Conservation (phyloP, 306 rosid genomes). For the Trifolium dubium region DNA sequence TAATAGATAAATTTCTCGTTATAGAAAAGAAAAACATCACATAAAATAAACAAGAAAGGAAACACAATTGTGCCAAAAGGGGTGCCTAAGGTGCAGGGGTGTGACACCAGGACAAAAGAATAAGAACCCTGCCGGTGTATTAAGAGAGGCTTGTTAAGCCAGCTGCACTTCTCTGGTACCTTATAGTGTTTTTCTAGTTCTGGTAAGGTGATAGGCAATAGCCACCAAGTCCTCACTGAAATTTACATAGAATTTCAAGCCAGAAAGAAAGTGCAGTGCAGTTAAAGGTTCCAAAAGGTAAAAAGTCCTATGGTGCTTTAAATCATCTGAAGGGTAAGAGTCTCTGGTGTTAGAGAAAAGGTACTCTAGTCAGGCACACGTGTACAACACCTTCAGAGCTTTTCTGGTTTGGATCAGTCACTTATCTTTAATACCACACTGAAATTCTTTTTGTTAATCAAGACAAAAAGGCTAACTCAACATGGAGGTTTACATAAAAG, state of each 20-base stretch:
- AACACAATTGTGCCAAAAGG: too few species aligned
- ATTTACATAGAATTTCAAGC: slow-evolving; percentile 31
- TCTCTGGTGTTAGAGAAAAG: slow-evolving; percentile 9
- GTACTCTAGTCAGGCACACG: neutral
- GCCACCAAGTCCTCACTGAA: neutral
- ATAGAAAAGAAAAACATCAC: too few species aligned
- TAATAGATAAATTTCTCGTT: too few species aligned
- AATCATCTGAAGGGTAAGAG: neutral
- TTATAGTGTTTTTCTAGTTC: too few species aligned
- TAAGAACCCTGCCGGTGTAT: too few species aligned
- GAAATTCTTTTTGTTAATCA: neutral
- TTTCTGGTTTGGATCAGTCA: neutral
- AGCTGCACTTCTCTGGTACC: too few species aligned
- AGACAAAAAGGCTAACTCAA: slow-evolving; percentile 30
- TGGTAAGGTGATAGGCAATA: too few species aligned
- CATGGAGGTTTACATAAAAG: slow-evolving; percentile 18
- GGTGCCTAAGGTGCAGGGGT: too few species aligned
- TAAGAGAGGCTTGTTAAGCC: too few species aligned
- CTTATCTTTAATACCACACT: neutral
- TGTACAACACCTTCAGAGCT: neutral
- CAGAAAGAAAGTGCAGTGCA: slow-evolving; percentile 1
- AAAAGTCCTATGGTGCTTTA: neutral
- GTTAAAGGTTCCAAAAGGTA: slow-evolving; percentile 30
- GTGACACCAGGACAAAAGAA: too few species aligned
- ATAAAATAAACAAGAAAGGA: too few species aligned